These are phyloP conservation scores for Penstemon eatonii DNA, from an alignment of 257 asterid species.

Conservation along the genomic window DNA sequence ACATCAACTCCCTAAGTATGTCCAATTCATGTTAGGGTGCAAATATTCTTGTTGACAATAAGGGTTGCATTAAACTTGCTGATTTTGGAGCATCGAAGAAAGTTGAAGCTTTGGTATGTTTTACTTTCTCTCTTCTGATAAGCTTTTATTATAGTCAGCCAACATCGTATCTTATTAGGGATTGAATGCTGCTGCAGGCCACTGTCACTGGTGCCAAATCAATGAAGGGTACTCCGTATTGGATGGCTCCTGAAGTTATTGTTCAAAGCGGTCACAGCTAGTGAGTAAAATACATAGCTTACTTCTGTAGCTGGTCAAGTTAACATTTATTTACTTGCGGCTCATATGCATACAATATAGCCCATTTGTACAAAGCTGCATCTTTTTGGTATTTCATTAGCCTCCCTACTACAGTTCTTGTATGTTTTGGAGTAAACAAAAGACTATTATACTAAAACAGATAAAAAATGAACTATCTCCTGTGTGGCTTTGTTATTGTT, in stretches of 20 bases:
- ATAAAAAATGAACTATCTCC: neutral
- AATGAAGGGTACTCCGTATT: slow-evolving; percentile 96
- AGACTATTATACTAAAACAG: neutral
- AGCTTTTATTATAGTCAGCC: slow-evolving; percentile 20
- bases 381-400: neutral
- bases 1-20: slow-evolving; percentile 1
- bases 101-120: slow-evolving; percentile 85
- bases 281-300: slow-evolving; percentile 49
- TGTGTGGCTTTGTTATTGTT: neutral
- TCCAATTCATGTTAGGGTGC: slow-evolving; percentile 60
- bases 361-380: neutral
- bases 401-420: neutral
- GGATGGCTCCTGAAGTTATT: slow-evolving; percentile 99
- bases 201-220: slow-evolving; percentile 91
- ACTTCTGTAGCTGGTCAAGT: slow-evolving; percentile 17
- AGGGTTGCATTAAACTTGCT: slow-evolving; percentile 95
- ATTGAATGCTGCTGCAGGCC: slow-evolving; percentile 50
- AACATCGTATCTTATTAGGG: slow-evolving; percentile 14
- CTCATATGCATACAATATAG: neutral
- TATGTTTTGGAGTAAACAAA: neutral
- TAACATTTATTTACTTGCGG: slow-evolving; percentile 10
- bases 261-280: slow-evolving; percentile 90
- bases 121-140: slow-evolving; percentile 2
- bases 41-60: slow-evolving; percentile 86
- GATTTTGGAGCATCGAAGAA: slow-evolving; percentile 96